Evolutionary conservation across 345 rosid species (phyloP).

Genomic region (Sisymbrium altissimum): DNA sequence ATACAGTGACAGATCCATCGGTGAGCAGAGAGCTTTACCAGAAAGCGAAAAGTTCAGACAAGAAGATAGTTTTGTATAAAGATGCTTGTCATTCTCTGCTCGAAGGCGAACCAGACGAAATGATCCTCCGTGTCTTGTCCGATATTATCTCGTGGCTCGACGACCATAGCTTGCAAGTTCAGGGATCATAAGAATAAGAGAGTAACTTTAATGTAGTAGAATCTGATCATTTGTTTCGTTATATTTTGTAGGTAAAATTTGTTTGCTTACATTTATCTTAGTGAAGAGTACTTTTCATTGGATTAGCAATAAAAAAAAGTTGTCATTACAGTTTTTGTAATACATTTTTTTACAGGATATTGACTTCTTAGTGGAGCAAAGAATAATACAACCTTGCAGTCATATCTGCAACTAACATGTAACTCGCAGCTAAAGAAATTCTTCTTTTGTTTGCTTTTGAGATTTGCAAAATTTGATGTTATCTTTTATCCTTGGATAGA

Average conservation of each 20-base stretch:
- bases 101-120: constrained; percentile 91
- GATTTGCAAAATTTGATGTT: neutral
- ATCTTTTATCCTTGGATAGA: neutral
- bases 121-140: constrained; percentile 52
- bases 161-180: constrained; percentile 36
- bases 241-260: neutral
- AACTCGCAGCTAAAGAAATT: neutral
- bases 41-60: constrained; percentile 79
- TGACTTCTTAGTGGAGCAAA: neutral
- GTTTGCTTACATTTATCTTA: neutral
- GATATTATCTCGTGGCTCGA: constrained; percentile 87
- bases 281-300: neutral
- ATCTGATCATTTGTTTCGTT: constrained; percentile 3
- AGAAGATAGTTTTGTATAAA: constrained; percentile 58
- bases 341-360: neutral
- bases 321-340: neutral
- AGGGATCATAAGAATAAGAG: neutral
- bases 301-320: neutral
- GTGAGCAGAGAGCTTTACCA: constrained; percentile 78
- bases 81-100: constrained; percentile 74
- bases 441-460: neutral
- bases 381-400: neutral
- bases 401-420: neutral
- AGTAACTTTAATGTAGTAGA: neutral
- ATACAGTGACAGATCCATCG: constrained; percentile 78